Base-by-base conservation (phyloP, 1,284 basidiomycete species). In the Heimioporus punctisporus region DNA sequence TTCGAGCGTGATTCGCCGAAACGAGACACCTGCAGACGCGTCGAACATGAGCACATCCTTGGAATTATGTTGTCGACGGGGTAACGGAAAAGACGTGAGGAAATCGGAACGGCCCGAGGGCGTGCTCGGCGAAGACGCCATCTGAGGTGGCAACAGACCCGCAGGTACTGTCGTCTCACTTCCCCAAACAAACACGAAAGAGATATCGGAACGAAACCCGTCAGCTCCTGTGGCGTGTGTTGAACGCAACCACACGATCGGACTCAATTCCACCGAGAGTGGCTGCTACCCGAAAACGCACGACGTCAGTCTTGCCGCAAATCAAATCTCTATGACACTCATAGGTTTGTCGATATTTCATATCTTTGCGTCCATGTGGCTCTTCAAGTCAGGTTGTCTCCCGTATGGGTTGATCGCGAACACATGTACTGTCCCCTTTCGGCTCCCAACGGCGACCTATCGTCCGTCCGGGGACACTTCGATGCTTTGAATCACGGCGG, bases 361-460 rank as follows among this genome's bases (percentile, higher is more conserved):
- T 0, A 90, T 82, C 63, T 73, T 76, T 5, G 79, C 78, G 34
- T 81, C 75, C 37, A 86, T 65, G 72, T 93, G 90, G 53, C 86
- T 88, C n/a, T 68, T 64, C 10, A 81, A 73, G 65, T 90, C 83
- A 0, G 88, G 77, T 49, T 75, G 76, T 5, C 93, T 91, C 1
- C 91, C 92, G 52, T 85, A 85, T 0, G 91, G 90, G 63, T 90
- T 88, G 23, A 88, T 76, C 11, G 89, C 83, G 66, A 92, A 95
- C 0, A 94, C 72, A 72, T 95, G 90, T 41, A 86, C 67, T 0
- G 83, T 88, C 46, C 86, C 69, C 60, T 85, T 85, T 63, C 76
- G 65, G 47, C 83, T 93, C 3, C 82, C 83, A 30, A 94, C 73
- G 1, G 84, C 89, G 7, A 89, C 72, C 86, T 90, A 94, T 27